Base-by-base conservation (phyloP, 805 yeast species). In the Zygosaccharomyces gambellarensis region DNA sequence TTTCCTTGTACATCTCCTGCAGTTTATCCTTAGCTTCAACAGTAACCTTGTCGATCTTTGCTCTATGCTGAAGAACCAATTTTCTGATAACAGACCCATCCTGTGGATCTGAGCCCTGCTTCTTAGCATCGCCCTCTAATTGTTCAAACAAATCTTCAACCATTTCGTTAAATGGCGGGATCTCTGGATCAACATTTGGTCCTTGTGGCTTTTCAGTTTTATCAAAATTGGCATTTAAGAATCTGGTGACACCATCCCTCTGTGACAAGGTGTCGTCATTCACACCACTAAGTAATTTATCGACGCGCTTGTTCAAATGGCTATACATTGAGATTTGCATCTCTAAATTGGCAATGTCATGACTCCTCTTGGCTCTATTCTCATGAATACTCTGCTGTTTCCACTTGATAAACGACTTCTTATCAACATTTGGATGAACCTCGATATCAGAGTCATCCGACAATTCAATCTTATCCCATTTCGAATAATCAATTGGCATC, bases 371-470 rank as follows among this genome's bases (percentile, higher is more conserved):
- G 36, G 76, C 78, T 54, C 99, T 82, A 69, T 90, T 85, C 64
- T 92, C 97, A 65, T 94, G 99, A 56, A 94, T 94, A 59, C 90
- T 96, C 62, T 96, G 85, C 71, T 94, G 99, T 65, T 89, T 92
- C 99, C 98, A 92, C 51, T 82, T 80, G 60, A 94, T 88, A 58
- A 94, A 92, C 1, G 98, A 90, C 36, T 73, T 74, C 65, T 94
- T 94, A 68, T 94, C 99, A 29, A 94, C 99, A 64, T 94, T 94
- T 51, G 98, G 99, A 65, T 94, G 99, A 12, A 92, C 98, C 63
- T 94, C 99, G 43, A 94, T 75, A 62, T 94, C 99, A 7, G 97
- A 89, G 68, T 94, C 99, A 66, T 94, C 99, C 19, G 97, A 88
- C 36, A 94, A 73, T 67, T 94, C 99, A 51, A 94, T 80, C 65